Evolutionary conservation across 192 early-diverging fungal species (phyloP).

Genomic region (Lobosporangium transversale): DNA sequence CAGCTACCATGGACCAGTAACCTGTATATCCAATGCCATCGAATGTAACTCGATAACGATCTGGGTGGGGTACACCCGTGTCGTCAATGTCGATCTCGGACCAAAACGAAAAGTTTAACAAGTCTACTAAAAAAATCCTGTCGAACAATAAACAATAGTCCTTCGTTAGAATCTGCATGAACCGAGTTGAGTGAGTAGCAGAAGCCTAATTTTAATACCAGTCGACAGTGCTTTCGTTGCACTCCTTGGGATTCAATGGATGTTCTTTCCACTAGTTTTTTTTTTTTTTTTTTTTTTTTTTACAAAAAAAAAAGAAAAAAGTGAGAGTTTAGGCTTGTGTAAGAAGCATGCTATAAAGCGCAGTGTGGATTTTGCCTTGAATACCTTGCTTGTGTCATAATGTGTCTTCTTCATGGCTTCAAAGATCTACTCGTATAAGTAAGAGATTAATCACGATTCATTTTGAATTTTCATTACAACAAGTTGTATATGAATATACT

Average conservation of each 20-base stretch:
- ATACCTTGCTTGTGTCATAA: constrained; percentile 66
- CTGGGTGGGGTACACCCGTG: constrained; percentile 45
- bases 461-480: not conserved
- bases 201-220: too few relatives aligned
- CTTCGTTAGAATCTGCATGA: too few relatives aligned
- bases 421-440: constrained; percentile 58
- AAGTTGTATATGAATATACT: constrained; percentile 25
- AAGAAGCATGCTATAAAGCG: too few relatives aligned
- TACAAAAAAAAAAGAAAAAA: not conserved
- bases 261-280: constrained; percentile 44
- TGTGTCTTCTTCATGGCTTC: constrained; percentile 65
- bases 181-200: too few relatives aligned
- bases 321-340: not conserved
- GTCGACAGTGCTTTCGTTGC: constrained; percentile 65
- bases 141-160: too few relatives aligned
- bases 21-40: constrained; percentile 71
- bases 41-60: constrained; percentile 69
- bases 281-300: not conserved
- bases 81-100: constrained; percentile 63
- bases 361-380: too few relatives aligned
- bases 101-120: constrained; percentile 92
- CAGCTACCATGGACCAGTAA: constrained; percentile 86
- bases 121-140: constrained; percentile 86
- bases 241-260: constrained; percentile 68
- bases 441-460: not conserved